Percentiles rank a stretch among this genome's conserved stretches.
Evolutionary conservation across 306 rosid species (phyloP).

Genomic region (Quillaja saponaria): DNA sequence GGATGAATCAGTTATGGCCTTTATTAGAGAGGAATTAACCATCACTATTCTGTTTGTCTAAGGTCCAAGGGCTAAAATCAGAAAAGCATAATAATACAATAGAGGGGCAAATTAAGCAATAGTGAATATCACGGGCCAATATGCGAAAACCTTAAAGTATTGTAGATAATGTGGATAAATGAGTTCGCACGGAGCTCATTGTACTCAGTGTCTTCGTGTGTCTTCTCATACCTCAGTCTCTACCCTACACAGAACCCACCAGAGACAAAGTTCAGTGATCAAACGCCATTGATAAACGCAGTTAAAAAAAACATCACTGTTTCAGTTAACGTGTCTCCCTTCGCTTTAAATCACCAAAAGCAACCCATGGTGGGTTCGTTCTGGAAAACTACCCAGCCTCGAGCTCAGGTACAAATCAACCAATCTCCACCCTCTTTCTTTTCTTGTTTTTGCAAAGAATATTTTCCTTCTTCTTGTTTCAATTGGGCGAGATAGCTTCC

Average conservation of each 20-base stretch:
- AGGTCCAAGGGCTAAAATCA: too few species aligned
- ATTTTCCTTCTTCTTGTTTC: background rate
- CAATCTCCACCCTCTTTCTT: background rate
- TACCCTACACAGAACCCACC: background rate
- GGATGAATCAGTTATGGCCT: too few species aligned
- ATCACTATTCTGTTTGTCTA: too few species aligned
- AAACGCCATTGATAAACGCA: background rate
- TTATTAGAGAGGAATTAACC: too few species aligned
- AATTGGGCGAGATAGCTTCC: background rate
- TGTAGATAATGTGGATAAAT: too few species aligned
- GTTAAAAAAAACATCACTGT: background rate
- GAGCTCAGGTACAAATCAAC: slow-evolving; percentile 42
- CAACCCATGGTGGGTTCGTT: slow-evolving; percentile 45
- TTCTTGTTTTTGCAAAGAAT: background rate
- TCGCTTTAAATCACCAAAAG: background rate
- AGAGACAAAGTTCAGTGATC: too few species aligned
- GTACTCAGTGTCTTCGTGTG: background rate
- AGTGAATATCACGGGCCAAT: too few species aligned
- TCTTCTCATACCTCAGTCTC: background rate
- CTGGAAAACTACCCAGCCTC: slow-evolving; percentile 35
- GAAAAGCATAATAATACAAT: too few species aligned
- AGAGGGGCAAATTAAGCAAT: too few species aligned
- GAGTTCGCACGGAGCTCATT: too few species aligned
- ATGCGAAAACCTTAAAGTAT: too few species aligned
- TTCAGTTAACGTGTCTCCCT: background rate